A percentile compares a stretch with the other conserved stretches of the same genome.
These are phyloP conservation scores for Coffea canephora DNA, from an alignment of 257 asterid genomes.

Conservation along the genomic window DNA sequence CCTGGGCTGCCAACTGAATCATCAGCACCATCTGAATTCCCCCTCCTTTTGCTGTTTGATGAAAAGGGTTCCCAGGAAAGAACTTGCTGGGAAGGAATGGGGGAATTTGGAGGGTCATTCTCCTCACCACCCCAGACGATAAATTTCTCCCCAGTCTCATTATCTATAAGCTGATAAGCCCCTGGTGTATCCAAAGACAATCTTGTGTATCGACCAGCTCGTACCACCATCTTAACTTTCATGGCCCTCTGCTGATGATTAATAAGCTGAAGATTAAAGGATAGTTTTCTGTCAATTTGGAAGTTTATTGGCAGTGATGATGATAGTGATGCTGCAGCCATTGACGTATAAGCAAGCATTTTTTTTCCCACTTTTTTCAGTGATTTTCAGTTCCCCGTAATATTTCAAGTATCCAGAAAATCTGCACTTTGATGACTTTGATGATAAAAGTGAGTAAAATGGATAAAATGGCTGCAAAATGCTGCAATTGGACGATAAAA, in stretches of 20 bases:
- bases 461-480: background rate
- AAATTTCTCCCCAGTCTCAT: constrained; percentile 37
- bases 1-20: constrained; percentile 17
- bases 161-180: constrained; percentile 43
- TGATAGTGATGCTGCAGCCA: constrained; percentile 20
- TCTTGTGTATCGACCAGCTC: constrained; percentile 27
- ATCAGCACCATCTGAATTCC: background rate
- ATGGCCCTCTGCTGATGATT: constrained; percentile 2
- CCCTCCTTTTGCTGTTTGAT: constrained; percentile 14
- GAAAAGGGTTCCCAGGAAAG: constrained; percentile 31
- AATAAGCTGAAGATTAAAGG: background rate
- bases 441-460: too few relatives aligned
- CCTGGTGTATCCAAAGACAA: constrained; percentile 40
- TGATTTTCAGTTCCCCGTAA: too few relatives aligned
- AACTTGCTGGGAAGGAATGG: constrained; percentile 29
- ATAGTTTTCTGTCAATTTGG: background rate
- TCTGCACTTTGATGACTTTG: too few relatives aligned
- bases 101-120: constrained; percentile 23
- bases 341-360: constrained; percentile 12
- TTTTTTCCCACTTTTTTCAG: background rate
- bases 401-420: too few relatives aligned
- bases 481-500: too few relatives aligned
- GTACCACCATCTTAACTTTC: constrained; percentile 8
- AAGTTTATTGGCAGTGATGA: constrained; percentile 12
- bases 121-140: constrained; percentile 44